phyloP scores from a whole-genome alignment of 2,329 filamentous ascomycete species.

The Aspergillus fischeri region DNA sequence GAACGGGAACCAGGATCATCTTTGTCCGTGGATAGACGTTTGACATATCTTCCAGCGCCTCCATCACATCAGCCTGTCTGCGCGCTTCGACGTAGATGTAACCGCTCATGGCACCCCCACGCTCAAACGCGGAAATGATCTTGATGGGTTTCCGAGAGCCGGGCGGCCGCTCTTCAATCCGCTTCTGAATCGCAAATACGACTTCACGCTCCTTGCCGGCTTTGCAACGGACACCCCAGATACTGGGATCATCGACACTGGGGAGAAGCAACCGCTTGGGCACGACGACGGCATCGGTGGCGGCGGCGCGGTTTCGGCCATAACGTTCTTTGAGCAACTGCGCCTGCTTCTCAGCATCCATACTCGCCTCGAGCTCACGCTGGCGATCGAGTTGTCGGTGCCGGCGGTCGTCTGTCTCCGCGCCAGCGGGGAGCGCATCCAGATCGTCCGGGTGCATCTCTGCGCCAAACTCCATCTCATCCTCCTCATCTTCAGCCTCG shows the following conservation, averaged over 20 bases:
- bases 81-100: constrained; percentile 94
- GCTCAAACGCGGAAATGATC: constrained; percentile 89
- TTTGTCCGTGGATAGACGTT: constrained; percentile 87
- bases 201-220: constrained; percentile 94
- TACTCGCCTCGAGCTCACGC: constrained; percentile 78
- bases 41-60: constrained; percentile 75
- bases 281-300: constrained; percentile 68
- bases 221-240: constrained; percentile 90
- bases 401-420: constrained; percentile 81
- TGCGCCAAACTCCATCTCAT: constrained; percentile 80
- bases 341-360: constrained; percentile 92
- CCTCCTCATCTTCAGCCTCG: constrained; percentile 82
- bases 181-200: constrained; percentile 80
- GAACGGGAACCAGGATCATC: constrained; percentile 85
- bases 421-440: constrained; percentile 67
- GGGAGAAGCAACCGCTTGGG: constrained; percentile 84
- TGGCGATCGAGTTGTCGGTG: constrained; percentile 92
- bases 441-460: constrained; percentile 89
- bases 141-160: constrained; percentile 74
- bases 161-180: constrained; percentile 69
- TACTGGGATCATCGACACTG: constrained; percentile 90
- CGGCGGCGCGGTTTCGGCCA: constrained; percentile 67
- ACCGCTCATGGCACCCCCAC: constrained; percentile 82
- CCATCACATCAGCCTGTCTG: constrained; percentile 78
- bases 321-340: constrained; percentile 84